Conservation (phyloP, 371 early-diverging fungal genomes). For the Mortierella sp. region DNA sequence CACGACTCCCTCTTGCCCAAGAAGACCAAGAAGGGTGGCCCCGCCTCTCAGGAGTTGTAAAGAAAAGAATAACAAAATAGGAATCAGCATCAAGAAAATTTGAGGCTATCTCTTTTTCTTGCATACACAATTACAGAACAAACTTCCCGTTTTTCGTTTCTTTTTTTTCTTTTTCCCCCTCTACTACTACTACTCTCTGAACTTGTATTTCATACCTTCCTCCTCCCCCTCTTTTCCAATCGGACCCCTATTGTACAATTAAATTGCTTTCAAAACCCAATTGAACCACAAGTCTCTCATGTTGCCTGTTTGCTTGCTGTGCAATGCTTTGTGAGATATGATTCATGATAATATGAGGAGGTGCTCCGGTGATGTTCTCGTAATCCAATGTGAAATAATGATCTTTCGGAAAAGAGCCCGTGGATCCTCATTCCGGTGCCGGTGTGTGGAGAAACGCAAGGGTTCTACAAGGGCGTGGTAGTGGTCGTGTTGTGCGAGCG, state of each 20-base stretch:
- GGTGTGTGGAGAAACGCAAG: too few species aligned
- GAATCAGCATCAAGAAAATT: slow-evolving; percentile 4
- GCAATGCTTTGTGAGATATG: background rate
- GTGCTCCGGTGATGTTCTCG: background rate
- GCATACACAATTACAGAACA: slow-evolving; percentile 21
- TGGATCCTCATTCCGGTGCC: too few species aligned
- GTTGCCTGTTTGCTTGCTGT: background rate
- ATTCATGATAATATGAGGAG: too few species aligned
- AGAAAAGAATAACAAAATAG: slow-evolving; percentile 26
- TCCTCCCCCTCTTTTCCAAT: background rate
- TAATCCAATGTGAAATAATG: too few species aligned
- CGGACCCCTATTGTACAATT: slow-evolving; percentile 15
- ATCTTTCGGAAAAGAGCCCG: too few species aligned
- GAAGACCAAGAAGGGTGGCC: slow-evolving; percentile 82
- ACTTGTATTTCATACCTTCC: slow-evolving; percentile 45
- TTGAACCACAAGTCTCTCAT: too few species aligned
- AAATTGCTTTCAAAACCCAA: slow-evolving; percentile 14
- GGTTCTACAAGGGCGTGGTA: too few species aligned
- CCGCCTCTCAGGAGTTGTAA: slow-evolving; percentile 63
- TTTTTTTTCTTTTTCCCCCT: slow-evolving; percentile 19
- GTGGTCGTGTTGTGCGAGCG: background rate
- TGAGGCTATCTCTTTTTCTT: background rate
- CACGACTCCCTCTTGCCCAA: slow-evolving; percentile 79
- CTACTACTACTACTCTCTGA: slow-evolving; percentile 36
- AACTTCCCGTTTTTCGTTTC: slow-evolving; percentile 12